Conservation (phyloP, 78 protist species). For the Dictyostelium capitatum region DNA sequence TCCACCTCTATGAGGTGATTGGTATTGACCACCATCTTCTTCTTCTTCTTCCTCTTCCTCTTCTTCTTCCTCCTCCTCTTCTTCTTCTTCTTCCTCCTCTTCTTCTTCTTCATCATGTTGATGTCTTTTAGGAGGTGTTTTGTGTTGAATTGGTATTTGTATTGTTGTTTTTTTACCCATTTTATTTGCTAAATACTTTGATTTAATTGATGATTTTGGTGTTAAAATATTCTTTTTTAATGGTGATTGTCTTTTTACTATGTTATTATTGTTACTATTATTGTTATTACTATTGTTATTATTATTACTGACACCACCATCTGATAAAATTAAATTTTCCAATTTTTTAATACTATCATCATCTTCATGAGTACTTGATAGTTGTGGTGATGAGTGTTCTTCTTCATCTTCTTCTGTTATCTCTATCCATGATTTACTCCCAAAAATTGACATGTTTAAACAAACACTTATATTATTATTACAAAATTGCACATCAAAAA, state of each 20-base stretch:
- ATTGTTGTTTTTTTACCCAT: neutral
- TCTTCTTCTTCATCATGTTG: neutral
- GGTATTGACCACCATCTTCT: neutral
- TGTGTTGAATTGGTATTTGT: neutral
- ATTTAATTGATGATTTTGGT: neutral
- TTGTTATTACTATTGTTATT: neutral
- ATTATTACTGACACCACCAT: neutral
- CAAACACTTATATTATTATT: too few species aligned
- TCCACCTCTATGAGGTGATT: neutral
- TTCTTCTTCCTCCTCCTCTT: neutral
- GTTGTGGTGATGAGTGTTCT: neutral
- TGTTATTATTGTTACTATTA: neutral
- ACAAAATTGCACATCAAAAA: too few species aligned
- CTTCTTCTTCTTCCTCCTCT: neutral
- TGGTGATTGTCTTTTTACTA: neutral
- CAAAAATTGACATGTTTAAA: constrained; percentile 35
- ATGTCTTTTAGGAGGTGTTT: neutral
- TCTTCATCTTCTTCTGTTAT: constrained; percentile 29
- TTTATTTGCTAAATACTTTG: constrained; percentile 2
- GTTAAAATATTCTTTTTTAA: neutral
- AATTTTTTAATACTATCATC: neutral
- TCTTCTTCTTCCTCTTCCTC: neutral
- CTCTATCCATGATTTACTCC: constrained; percentile 23
- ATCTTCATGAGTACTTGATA: neutral
- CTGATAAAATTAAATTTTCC: neutral